Conservation (phyloP, 257 asterid genomes). For the Scutellaria baicalensis region DNA sequence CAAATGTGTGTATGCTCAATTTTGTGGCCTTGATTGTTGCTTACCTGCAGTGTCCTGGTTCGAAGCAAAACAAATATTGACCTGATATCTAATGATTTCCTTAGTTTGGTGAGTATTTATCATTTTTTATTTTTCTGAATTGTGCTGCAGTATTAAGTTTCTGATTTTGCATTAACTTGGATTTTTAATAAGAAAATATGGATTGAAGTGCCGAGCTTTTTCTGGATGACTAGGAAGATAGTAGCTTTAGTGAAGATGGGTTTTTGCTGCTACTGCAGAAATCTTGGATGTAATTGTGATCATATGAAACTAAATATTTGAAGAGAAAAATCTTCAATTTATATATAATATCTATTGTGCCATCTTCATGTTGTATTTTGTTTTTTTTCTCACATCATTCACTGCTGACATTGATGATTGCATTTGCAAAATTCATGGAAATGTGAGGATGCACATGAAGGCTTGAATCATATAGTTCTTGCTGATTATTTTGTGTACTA, state of each 20-base stretch:
- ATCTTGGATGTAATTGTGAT: not conserved
- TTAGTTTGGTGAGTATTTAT: constrained; percentile 44
- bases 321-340: not conserved
- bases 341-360: not conserved
- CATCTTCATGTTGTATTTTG: not conserved
- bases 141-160: not conserved
- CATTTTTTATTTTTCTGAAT: not conserved
- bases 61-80: constrained; percentile 57
- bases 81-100: constrained; percentile 67
- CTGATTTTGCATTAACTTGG: not conserved
- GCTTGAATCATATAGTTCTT: not conserved
- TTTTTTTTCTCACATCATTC: not conserved
- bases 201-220: not conserved
- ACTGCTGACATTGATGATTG: not conserved
- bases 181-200: not conserved
- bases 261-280: not conserved
- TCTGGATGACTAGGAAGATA: not conserved
- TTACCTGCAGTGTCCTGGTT: constrained; percentile 60
- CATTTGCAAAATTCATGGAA: not conserved
- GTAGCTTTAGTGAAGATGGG: not conserved
- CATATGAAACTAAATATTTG: not conserved
- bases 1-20: not conserved
- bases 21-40: constrained; percentile 12
- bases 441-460: not conserved
- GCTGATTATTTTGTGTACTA: constrained; percentile 6